phyloP scores from a whole-genome alignment of 2,329 filamentous ascomycete genomes.

The Lasiodiplodia hormozganensis region DNA sequence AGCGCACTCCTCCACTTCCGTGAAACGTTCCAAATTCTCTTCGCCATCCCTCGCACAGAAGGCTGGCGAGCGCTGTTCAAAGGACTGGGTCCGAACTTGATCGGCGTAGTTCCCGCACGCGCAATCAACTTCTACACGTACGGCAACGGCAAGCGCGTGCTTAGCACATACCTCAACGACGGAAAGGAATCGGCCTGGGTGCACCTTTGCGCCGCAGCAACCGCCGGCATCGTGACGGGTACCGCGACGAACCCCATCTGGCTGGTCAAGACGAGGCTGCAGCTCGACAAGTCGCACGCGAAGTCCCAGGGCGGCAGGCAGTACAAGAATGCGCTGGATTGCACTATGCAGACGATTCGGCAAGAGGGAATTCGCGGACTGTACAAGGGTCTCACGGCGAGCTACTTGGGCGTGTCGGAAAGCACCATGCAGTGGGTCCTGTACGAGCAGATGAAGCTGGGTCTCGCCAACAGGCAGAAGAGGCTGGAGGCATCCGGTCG shows the following conservation, averaged over 20 bases:
- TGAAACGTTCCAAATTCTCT: constrained; percentile 87
- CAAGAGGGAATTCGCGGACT: constrained; percentile 82
- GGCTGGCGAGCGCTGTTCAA: constrained; percentile 91
- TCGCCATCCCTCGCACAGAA: constrained; percentile 79
- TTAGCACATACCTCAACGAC: constrained; percentile 76
- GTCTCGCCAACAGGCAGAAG: constrained; percentile 70
- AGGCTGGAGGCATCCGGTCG: constrained; percentile 62
- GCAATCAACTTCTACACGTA: constrained; percentile 96
- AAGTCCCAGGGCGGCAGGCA: constrained; percentile 66
- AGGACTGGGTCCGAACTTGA: constrained; percentile 86
- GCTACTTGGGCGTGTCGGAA: constrained; percentile 89
- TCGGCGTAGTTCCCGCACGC: constrained; percentile 87
- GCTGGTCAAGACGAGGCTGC: constrained; percentile 91
- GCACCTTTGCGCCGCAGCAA: constrained; percentile 77
- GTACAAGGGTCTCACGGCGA: constrained; percentile 90
- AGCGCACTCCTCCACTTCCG: constrained; percentile 75
- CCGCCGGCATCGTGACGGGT: constrained; percentile 82
- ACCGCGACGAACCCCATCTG: constrained; percentile 96
- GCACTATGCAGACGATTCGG: constrained; percentile 79
- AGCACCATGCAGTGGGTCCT: constrained; percentile 92
- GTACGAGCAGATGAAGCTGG: constrained; percentile 89
- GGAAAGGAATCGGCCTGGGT: constrained; percentile 75
- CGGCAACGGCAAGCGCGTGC: constrained; percentile 85
- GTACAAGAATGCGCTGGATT: constrained; percentile 90
- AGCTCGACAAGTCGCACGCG: constrained; percentile 86